Conservation (phyloP, 306 rosid species). For the Chamaecrista fasciculata region DNA sequence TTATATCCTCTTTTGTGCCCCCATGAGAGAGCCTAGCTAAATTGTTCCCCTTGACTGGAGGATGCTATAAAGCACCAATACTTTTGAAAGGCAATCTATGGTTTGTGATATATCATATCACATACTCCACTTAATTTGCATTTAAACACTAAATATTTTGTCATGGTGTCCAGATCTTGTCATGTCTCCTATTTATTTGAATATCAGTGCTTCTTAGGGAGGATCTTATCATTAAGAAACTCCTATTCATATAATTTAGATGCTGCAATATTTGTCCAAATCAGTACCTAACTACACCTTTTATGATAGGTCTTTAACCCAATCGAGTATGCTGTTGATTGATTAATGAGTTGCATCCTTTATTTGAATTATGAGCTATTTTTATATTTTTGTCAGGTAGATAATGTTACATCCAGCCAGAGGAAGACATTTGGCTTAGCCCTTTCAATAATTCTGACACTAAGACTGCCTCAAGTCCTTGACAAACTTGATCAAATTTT, state of each 20-base stretch:
- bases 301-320: not conserved
- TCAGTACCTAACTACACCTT: constrained; percentile 13
- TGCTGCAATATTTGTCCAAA: constrained; percentile 21
- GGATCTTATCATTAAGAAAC: constrained; percentile 2
- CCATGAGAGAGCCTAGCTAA: too few relatives aligned
- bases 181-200: not conserved
- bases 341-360: constrained; percentile 22
- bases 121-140: too few relatives aligned
- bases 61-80: too few relatives aligned
- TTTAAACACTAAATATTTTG: too few relatives aligned
- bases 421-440: constrained; percentile 85
- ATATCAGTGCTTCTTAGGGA: not conserved
- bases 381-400: constrained; percentile 59
- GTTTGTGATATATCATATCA: too few relatives aligned
- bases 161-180: not conserved
- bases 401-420: constrained; percentile 84
- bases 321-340: constrained; percentile 13
- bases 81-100: too few relatives aligned
- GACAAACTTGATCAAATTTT: constrained; percentile 91
- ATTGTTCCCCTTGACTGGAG: too few relatives aligned
- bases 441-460: constrained; percentile 77
- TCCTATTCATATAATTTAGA: constrained; percentile 21
- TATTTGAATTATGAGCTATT: constrained; percentile 8
- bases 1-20: too few relatives aligned
- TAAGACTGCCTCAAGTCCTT: constrained; percentile 90